These are phyloP conservation scores for Marchantia paleacea DNA, from an alignment of 225 moss, liverwort and hornwort genomes.

Conservation along the genomic window DNA sequence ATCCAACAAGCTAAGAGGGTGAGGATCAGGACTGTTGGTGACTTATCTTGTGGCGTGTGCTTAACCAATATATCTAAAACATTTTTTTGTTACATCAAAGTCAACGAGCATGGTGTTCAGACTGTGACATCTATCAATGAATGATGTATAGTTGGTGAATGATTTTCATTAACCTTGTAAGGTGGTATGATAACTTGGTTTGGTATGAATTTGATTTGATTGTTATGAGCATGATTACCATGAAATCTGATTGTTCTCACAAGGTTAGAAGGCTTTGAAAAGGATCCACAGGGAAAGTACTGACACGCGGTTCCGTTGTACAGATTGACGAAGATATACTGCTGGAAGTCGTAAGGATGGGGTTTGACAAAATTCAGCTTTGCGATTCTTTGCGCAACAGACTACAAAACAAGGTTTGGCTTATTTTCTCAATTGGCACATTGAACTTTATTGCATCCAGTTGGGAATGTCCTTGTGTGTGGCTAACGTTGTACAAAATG, in stretches of 20 bases:
- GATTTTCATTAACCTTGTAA: too few species aligned
- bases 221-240: not conserved
- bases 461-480: too few species aligned
- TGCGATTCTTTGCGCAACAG: constrained; percentile 50
- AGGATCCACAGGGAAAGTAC: not conserved
- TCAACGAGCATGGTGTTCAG: not conserved
- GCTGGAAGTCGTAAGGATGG: constrained; percentile 38
- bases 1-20: constrained; percentile 65
- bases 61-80: too few species aligned
- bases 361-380: constrained; percentile 45
- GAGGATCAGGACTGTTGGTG: not conserved
- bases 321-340: constrained; percentile 55
- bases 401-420: constrained; percentile 40
- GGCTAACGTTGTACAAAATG: too few species aligned
- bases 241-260: not conserved
- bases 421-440: not conserved
- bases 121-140: not conserved
- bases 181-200: too few species aligned
- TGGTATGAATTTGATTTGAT: not conserved
- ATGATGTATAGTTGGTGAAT: not conserved
- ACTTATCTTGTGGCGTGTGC: too few species aligned
- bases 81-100: too few species aligned
- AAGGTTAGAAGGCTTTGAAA: not conserved
- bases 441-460: not conserved
- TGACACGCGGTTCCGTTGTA: not conserved